These are phyloP conservation scores for Phytophthora pseudosyringae DNA, from an alignment of 352 stramenopile species.

Conservation along the genomic window DNA sequence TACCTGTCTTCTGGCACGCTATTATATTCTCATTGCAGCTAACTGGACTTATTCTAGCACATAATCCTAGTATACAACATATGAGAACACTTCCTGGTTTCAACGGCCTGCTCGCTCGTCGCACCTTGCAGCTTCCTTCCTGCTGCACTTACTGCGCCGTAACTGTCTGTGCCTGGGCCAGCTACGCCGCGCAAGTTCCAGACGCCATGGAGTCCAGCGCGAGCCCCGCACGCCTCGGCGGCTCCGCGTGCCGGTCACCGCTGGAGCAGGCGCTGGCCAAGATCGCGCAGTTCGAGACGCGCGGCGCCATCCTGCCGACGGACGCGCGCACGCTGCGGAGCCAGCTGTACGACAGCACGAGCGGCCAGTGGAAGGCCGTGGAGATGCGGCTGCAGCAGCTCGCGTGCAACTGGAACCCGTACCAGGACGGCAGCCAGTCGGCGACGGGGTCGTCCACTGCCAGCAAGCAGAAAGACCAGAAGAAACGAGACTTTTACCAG, in stretches of 20 bases:
- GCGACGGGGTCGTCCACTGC: constrained; percentile 19
- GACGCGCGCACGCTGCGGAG: constrained; percentile 73
- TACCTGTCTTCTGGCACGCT: too few relatives aligned
- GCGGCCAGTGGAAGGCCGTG: constrained; percentile 62
- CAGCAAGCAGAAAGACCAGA: constrained; percentile 23
- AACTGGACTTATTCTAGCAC: too few relatives aligned
- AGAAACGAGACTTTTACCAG: constrained; percentile 74
- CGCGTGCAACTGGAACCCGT: constrained; percentile 75
- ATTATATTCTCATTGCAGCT: too few relatives aligned
- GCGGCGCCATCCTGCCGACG: constrained; percentile 58
- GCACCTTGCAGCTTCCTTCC: not conserved
- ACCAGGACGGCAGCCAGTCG: constrained; percentile 53
- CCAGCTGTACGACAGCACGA: constrained; percentile 70
- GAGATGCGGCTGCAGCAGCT: constrained; percentile 67
- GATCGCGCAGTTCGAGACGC: constrained; percentile 60
- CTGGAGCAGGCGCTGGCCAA: constrained; percentile 45
- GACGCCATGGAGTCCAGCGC: constrained; percentile 17
- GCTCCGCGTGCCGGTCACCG: constrained; percentile 1
- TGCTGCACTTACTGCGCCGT: not conserved
- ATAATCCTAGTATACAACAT: too few relatives aligned
- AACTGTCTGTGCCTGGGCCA: not conserved
- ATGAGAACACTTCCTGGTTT: not conserved
- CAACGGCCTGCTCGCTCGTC: not conserved
- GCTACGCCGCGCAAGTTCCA: not conserved
- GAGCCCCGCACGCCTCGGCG: not conserved